These are phyloP conservation scores for Stephania yunnanensis DNA, from an alignment of 164 flowering plant genomes.

Conservation along the genomic window DNA sequence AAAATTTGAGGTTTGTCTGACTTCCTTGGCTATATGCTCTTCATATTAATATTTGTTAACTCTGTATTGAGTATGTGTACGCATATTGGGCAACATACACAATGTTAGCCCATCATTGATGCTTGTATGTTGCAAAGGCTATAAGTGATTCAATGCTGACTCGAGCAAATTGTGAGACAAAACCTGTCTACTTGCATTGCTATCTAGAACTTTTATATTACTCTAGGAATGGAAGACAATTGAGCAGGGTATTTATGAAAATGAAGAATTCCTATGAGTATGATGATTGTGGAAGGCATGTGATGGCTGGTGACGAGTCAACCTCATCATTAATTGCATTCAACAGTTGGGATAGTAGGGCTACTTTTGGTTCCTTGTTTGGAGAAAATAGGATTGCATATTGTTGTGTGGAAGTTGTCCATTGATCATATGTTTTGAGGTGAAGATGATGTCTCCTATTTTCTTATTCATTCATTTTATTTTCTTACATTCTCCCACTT, in stretches of 20 bases:
- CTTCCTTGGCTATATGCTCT: not conserved
- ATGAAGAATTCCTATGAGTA: too few relatives aligned
- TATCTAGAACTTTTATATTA: too few relatives aligned
- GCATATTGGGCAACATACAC: too few relatives aligned
- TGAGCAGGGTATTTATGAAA: too few relatives aligned
- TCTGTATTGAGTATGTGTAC: too few relatives aligned
- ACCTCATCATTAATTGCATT: not conserved
- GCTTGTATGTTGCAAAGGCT: not conserved
- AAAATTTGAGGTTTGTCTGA: conserved; percentile 45
- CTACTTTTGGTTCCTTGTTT: too few relatives aligned
- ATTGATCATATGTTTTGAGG: too few relatives aligned
- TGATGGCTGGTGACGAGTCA: not conserved
- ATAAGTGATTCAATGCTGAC: too few relatives aligned
- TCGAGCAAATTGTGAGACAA: not conserved
- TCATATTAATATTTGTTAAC: not conserved
- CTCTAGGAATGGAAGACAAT: too few relatives aligned
- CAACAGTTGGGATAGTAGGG: not conserved
- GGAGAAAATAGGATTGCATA: not conserved
- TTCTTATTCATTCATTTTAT: too few relatives aligned
- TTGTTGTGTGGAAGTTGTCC: not conserved
- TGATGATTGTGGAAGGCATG: not conserved
- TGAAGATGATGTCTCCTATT: too few relatives aligned
- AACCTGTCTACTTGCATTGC: not conserved
- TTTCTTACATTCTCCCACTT: too few relatives aligned
- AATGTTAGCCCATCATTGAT: not conserved